Evolutionary conservation across 2,329 filamentous ascomycete genomes (phyloP).

Genomic region (Thielaviopsis punctulata): DNA sequence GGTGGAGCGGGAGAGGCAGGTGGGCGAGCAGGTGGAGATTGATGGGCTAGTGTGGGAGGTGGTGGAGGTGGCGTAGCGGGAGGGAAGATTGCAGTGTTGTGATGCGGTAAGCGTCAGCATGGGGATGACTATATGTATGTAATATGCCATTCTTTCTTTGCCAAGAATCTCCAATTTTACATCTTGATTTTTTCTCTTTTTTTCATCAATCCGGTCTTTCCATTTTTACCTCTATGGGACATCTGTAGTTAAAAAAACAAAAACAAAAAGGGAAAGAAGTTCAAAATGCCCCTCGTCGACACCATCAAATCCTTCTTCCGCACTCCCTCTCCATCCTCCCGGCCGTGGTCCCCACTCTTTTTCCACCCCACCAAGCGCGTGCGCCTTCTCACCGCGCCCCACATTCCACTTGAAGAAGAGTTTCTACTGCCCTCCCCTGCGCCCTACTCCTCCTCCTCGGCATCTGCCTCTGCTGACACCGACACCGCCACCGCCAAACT

Average conservation of each 20-base stretch:
- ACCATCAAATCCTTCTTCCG: not conserved
- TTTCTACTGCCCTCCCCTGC: too few relatives aligned
- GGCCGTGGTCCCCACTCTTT: not conserved
- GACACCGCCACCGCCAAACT: not conserved
- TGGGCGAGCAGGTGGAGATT: not conserved
- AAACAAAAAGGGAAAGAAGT: too few relatives aligned
- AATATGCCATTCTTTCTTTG: too few relatives aligned
- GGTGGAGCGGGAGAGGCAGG: not conserved
- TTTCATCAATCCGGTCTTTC: too few relatives aligned
- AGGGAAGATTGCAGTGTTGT: not conserved
- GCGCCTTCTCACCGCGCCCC: not conserved
- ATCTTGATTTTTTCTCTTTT: too few relatives aligned
- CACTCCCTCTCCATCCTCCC: not conserved
- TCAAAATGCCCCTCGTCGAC: not conserved
- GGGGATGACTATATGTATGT: not conserved
- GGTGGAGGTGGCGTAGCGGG: not conserved
- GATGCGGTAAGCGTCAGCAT: not conserved
- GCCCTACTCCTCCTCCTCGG: too few relatives aligned
- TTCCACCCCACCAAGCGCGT: slow-evolving; percentile 3
- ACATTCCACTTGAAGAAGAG: not conserved
- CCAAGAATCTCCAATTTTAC: too few relatives aligned
- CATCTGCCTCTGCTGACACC: not conserved
- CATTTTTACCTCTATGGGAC: too few relatives aligned
- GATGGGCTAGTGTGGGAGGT: slow-evolving; percentile 5
- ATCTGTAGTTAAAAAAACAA: too few relatives aligned